Percentiles rank a stretch among this genome's conserved stretches.
Evolutionary conservation across 176 grass and related monocot genomes (phyloP).

Genomic region (Pontederia paniculata): DNA sequence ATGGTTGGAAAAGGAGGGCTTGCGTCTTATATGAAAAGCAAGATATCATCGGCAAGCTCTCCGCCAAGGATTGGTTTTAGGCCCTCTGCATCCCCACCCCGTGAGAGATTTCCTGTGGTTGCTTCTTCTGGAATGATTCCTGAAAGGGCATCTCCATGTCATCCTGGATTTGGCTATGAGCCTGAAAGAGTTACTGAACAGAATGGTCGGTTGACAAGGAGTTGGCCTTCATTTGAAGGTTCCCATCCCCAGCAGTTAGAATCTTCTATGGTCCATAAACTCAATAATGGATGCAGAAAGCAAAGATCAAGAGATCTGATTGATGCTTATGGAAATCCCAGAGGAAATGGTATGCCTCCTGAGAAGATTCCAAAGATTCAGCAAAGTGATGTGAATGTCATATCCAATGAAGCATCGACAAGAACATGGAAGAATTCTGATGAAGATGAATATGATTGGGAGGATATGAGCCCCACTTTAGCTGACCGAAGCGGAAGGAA

Average conservation of each 20-base stretch:
- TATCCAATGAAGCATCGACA: conserved; percentile 28
- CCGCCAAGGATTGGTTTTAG: conserved; percentile 23
- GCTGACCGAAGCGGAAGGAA: conserved; percentile 44
- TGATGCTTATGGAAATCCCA: conserved; percentile 91
- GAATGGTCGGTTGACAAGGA: conserved; percentile 33
- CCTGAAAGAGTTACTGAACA: conserved; percentile 33
- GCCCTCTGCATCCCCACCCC: conserved; percentile 50
- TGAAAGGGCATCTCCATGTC: conserved; percentile 38
- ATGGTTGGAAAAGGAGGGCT: conserved; percentile 22
- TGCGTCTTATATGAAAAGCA: conserved; percentile 39
- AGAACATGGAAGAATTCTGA: conserved; percentile 76
- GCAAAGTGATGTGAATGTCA: conserved; percentile 52
- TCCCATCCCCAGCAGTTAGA: conserved; percentile 9
- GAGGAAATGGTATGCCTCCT: conserved; percentile 36
- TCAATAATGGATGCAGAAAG: conserved; percentile 54
- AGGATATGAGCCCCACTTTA: conserved; percentile 97
- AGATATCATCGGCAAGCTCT: conserved; percentile 24
- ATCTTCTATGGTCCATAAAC: conserved; percentile 22
- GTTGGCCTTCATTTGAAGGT: conserved; percentile 28
- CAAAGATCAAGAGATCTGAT: conserved; percentile 82
- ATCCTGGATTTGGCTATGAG: conserved; percentile 36
- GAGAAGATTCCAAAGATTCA: conserved; percentile 63
- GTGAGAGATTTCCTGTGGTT: conserved; percentile 34
- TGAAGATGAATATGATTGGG: conserved; percentile 94
- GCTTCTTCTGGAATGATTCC: conserved; percentile 29